Evolutionary conservation across 2,329 filamentous ascomycete species (phyloP), one percentile per base, ranked within the genome.

Genomic region (Alternaria gaisen): DNA sequence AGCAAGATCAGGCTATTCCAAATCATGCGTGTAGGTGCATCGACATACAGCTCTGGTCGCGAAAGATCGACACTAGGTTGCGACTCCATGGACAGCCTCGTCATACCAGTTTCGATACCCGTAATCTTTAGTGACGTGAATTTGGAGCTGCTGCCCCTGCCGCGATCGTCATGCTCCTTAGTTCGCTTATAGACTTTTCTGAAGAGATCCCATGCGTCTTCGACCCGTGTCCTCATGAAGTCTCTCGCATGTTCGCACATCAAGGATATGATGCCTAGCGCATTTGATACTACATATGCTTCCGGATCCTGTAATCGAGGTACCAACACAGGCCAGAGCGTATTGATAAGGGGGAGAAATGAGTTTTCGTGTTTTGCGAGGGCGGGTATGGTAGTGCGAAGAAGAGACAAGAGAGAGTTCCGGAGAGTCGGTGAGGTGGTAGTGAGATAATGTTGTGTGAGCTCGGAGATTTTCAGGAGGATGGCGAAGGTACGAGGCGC

Each of bases 401-500:
- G 86, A 6, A 98, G 87, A 16, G 88, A 86, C 10, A 99, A 86
- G 4, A 99, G 85, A 0, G 90, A 92, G 30, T 88, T 88, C 41
- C 94, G 89, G 9, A 99, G 85, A 11, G 88, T 86, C 0, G 94
- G 88, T 0, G 93, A 94, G 0, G 92, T 89, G 0, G 93, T 94
- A 6, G 94, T 93, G 11, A 99, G 86, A 77, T 97, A 95, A 75
- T 97, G 90, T 72, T 97, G 94, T 5, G 93, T 94, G 1, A 97
- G 87, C 50, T 87, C 87, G 24, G 93, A 88, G 58, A 99, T 95
- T 58, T 90, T 90, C 34, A 93, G 85, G 4, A 98, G 86, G 11
- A 97, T 85, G n/a, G 84, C 84, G 77, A 96, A 96, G 0, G 91
- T 92, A 66, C 91, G 90, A 46, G 91, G 91, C 36, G 86, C 80